Percentiles rank a stretch among this genome's conserved stretches.
These are phyloP conservation scores for Puccinia polysora DNA, from an alignment of 1,284 basidiomycete species.

Conservation along the genomic window DNA sequence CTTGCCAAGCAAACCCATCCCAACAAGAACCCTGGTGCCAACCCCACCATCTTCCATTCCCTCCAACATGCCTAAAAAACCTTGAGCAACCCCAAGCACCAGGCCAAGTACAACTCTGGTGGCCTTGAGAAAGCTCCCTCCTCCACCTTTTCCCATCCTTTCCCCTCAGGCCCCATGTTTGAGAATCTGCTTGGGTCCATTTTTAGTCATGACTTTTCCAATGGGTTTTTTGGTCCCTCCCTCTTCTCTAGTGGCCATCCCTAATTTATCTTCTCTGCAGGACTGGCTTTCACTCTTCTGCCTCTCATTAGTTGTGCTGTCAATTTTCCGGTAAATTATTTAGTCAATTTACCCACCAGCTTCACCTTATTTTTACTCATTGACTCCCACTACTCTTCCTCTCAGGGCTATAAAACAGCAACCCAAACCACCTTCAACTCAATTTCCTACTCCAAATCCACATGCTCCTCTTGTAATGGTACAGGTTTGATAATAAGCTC, in stretches of 20 bases:
- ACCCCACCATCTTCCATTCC: constrained; percentile 6
- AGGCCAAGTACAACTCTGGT: constrained; percentile 7
- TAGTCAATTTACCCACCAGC: neutral
- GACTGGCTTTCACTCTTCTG: constrained; percentile 45
- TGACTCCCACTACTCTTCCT: too few relatives aligned
- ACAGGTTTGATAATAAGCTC: constrained; percentile 23
- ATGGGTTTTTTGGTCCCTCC: constrained; percentile 5
- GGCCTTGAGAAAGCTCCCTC: neutral
- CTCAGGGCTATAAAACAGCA: constrained; percentile 14
- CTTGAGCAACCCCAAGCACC: constrained; percentile 19
- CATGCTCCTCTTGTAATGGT: constrained; percentile 18
- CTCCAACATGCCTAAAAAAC: constrained; percentile 36
- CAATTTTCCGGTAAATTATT: constrained; percentile 15
- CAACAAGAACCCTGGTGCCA: constrained; percentile 24
- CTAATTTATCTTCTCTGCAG: constrained; percentile 48
- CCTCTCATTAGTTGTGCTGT: neutral
- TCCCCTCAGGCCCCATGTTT: neutral
- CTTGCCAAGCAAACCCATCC: constrained; percentile 36
- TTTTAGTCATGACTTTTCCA: constrained; percentile 23
- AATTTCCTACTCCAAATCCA: constrained; percentile 1
- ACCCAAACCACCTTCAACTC: neutral
- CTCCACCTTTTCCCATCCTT: neutral
- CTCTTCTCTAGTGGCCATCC: neutral
- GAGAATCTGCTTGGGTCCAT: constrained; percentile 10
- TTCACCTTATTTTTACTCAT: neutral